Evolutionary conservation across 495 filamentous ascomycete genomes (phyloP).

Genomic region (Amniculicola lignicola): DNA sequence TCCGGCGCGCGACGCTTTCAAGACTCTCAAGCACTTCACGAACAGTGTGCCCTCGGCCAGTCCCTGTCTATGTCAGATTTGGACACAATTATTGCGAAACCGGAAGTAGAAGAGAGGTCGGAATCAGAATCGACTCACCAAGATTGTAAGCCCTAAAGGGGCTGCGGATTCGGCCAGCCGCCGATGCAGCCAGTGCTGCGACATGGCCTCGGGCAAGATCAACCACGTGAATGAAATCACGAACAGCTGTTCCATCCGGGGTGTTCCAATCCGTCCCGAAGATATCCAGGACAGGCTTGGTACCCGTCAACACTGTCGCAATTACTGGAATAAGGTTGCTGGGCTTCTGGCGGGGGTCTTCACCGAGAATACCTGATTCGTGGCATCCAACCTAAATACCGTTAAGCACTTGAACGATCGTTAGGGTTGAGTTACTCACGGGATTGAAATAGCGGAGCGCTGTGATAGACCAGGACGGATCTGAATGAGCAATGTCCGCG

Average conservation of each 20-base stretch:
- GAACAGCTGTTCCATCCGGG: conserved; percentile 45
- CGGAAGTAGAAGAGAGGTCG: background rate
- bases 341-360: conserved; percentile 59
- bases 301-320: conserved; percentile 57
- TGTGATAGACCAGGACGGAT: conserved; percentile 60
- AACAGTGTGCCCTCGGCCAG: conserved; percentile 40
- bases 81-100: background rate
- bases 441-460: conserved; percentile 68
- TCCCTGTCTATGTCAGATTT: conserved; percentile 30
- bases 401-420: conserved; percentile 1
- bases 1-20: conserved; percentile 28
- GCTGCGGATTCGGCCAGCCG: conserved; percentile 17
- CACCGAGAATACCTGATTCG: conserved; percentile 60
- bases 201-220: conserved; percentile 67
- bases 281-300: conserved; percentile 52
- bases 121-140: conserved; percentile 18
- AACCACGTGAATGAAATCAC: conserved; percentile 60
- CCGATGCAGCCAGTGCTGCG: conserved; percentile 47
- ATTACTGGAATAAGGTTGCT: conserved; percentile 65
- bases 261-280: conserved; percentile 66
- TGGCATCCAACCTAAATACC: conserved; percentile 53
- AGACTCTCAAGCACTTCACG: conserved; percentile 38
- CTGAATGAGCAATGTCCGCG: conserved; percentile 56
- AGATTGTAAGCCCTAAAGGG: conserved; percentile 42
- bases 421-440: conserved; percentile 23